Evolutionary conservation across 1,284 basidiomycete genomes (phyloP).

Genomic region (Ganoderma meredithae): DNA sequence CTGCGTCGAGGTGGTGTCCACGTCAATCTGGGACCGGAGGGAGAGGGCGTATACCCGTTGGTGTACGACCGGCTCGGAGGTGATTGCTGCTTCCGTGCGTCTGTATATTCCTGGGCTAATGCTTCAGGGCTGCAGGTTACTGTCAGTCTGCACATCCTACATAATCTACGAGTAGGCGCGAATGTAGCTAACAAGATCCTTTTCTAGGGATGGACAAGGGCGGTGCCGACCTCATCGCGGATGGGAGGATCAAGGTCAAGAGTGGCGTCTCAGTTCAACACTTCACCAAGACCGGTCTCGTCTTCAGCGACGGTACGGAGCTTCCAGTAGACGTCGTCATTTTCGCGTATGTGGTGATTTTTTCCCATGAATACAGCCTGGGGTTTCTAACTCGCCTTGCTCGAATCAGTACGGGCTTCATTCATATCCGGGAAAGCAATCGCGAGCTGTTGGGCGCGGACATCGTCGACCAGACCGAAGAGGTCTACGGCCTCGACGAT

Average conservation of each 20-base stretch:
- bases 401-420: conserved; percentile 46
- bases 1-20: conserved; percentile 66
- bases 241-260: conserved; percentile 77
- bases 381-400: background rate
- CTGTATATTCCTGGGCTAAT: background rate
- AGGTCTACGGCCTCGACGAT: conserved; percentile 62
- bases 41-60: conserved; percentile 55
- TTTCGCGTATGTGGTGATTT: conserved; percentile 50
- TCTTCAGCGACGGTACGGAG: conserved; percentile 69
- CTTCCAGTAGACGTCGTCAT: conserved; percentile 74
- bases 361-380: background rate
- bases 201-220: conserved; percentile 47
- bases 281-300: conserved; percentile 60
- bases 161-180: background rate
- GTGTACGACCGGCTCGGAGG: conserved; percentile 47
- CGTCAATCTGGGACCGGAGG: conserved; percentile 61
- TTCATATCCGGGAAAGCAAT: conserved; percentile 47
- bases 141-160: conserved; percentile 28
- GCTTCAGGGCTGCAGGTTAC: conserved; percentile 1
- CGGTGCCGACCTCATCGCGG: conserved; percentile 57
- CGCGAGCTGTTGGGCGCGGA: conserved; percentile 55
- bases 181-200: background rate
- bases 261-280: conserved; percentile 59
- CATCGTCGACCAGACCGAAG: conserved; percentile 51
- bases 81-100: conserved; percentile 31